Conservation (phyloP, 352 stramenopile species). For the Pythium dissotocum region DNA sequence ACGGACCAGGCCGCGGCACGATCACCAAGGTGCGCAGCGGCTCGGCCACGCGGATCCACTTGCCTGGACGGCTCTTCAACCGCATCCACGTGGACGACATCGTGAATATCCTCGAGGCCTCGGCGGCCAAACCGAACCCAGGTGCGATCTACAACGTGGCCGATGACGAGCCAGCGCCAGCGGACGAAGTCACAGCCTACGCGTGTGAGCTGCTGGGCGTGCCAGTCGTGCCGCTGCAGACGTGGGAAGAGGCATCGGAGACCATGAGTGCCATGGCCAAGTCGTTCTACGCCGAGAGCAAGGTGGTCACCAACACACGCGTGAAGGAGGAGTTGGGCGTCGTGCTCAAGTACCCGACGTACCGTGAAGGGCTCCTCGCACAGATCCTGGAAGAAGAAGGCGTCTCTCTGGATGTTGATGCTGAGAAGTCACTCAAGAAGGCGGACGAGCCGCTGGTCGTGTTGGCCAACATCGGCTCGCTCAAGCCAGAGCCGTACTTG, state of each 20-base stretch:
- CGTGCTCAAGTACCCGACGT: constrained; percentile 70
- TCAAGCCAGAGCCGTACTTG: constrained; percentile 66
- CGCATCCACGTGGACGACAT: constrained; percentile 92
- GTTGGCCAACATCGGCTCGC: constrained; percentile 75
- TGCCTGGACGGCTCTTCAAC: constrained; percentile 83
- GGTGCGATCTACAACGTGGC: constrained; percentile 89
- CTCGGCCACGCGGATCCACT: constrained; percentile 63
- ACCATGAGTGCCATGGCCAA: constrained; percentile 88
- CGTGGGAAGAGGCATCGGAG: constrained; percentile 71
- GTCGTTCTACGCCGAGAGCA: constrained; percentile 87
- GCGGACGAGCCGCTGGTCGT: constrained; percentile 39
- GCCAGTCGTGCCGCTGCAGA: constrained; percentile 44
- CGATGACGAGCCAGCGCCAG: constrained; percentile 85
- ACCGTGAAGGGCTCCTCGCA: constrained; percentile 77
- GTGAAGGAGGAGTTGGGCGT: constrained; percentile 81
- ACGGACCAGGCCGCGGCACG: constrained; percentile 83
- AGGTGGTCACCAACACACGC: constrained; percentile 69
- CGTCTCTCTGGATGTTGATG: constrained; percentile 9
- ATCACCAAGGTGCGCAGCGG: constrained; percentile 79
- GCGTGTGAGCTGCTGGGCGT: constrained; percentile 71
- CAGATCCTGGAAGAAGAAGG: constrained; percentile 78
- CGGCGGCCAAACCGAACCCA: constrained; percentile 55
- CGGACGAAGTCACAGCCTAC: constrained; percentile 77
- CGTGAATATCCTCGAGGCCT: constrained; percentile 71
- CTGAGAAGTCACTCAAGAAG: background rate